phyloP scores from a whole-genome alignment of 345 rosid species.

The Physaria fendleri region DNA sequence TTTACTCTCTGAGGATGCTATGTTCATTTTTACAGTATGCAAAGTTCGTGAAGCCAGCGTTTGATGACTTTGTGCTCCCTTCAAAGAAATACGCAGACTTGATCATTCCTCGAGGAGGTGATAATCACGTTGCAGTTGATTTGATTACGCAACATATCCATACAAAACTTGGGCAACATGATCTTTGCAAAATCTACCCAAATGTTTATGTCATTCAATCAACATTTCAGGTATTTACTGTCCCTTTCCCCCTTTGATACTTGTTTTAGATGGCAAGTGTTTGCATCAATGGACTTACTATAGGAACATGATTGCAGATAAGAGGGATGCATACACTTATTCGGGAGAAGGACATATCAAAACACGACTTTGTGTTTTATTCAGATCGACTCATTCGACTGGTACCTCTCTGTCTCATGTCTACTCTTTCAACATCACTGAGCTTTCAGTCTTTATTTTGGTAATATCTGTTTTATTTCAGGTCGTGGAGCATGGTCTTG shows the following conservation, averaged over 20 bases:
- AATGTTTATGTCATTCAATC: slow-evolving; percentile 78
- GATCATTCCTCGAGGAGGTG: slow-evolving; percentile 92
- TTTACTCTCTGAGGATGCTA: slow-evolving; percentile 2
- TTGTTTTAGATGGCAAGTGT: neutral
- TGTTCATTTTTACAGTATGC: slow-evolving; percentile 64
- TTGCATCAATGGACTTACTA: slow-evolving; percentile 16
- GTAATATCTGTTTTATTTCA: slow-evolving; percentile 22
- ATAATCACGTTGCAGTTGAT: slow-evolving; percentile 92
- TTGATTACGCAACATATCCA: slow-evolving; percentile 89
- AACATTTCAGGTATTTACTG: slow-evolving; percentile 70
- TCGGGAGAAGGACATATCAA: slow-evolving; percentile 85
- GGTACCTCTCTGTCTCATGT: slow-evolving; percentile 41
- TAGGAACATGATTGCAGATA: slow-evolving; percentile 49
- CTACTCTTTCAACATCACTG: slow-evolving; percentile 10
- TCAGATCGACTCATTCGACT: slow-evolving; percentile 93
- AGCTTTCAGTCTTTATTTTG: neutral
- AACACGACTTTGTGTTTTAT: slow-evolving; percentile 95
- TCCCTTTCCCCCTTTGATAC: neutral
- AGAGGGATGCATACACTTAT: slow-evolving; percentile 99
- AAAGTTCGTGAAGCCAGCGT: slow-evolving; percentile 95
- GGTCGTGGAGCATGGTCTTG: slow-evolving; percentile 99
- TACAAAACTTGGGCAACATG: slow-evolving; percentile 93
- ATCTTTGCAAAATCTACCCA: slow-evolving; percentile 87
- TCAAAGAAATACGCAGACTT: slow-evolving; percentile 93
- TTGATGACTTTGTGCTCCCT: slow-evolving; percentile 92